Evolutionary conservation across 306 rosid species (phyloP), one percentile per base, ranked within the genome.

Genomic region (Sesbania bispinosa): DNA sequence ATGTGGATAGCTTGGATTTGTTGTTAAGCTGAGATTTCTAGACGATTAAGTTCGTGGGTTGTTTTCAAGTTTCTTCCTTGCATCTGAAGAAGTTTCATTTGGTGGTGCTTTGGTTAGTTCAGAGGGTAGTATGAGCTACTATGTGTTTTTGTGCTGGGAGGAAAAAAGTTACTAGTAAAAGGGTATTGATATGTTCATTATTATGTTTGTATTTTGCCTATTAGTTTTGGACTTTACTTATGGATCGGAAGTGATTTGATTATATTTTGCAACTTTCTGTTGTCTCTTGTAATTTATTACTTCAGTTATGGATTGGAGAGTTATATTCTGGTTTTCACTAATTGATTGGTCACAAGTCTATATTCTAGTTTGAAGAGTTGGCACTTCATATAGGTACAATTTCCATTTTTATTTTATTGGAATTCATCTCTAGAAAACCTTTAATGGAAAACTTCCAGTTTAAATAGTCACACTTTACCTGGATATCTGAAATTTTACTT

Each of bases 51-150:
- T 29, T 35, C 67, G 29, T 74, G 85, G 55, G 51, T 48, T 42
- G 68, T 41, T 19, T 68, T 53, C 21, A 23, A 76, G 69, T 38
- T 66, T 47, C 20, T 57, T 23, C 48, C 21, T 81, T 47, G 57
- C 68, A 23, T 66, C 53, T 39, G 10, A 53, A 46, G 52, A 11
- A 71, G 67, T 68, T n/a, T 50, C 9, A 46, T 63, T 61, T 46
- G 41, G n/a, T n/a, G n/a, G 13, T 75, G 42, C n/a, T 21, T 42
- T 74, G 19, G 72, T 66, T 57, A 69, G 81, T 55, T 69, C 41
- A 71, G 23, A 68, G 29, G 61, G 72, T 81, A 73, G 55, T 75
- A 55, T 79, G 76, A 80, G 62, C 69, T 68, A 35, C 80, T 72
- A 80, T 61, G 65, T 75, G 27, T 29, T 65, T n/a, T 79, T 81